phyloP scores from a whole-genome alignment of 805 yeast species.

The Isabelozyma pseudorhagii region DNA sequence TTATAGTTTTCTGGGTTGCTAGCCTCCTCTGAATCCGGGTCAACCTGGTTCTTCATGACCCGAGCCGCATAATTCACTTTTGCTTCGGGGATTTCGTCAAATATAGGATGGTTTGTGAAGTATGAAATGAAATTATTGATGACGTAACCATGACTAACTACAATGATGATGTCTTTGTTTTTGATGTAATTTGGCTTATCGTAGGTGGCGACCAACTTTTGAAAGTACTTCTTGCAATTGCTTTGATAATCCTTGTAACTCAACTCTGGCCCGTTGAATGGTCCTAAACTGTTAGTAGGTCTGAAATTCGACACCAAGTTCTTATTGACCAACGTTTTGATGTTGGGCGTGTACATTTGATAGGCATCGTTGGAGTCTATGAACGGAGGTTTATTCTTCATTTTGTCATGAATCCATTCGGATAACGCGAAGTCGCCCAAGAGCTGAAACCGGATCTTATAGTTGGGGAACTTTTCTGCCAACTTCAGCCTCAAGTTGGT shows the following conservation, averaged over 20 bases:
- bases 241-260: constrained; percentile 37
- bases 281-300: constrained; percentile 41
- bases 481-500: constrained; percentile 22
- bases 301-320: constrained; percentile 36
- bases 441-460: constrained; percentile 33
- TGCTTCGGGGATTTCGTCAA: constrained; percentile 43
- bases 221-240: constrained; percentile 36
- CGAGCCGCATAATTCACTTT: constrained; percentile 30
- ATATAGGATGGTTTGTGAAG: constrained; percentile 42
- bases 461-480: constrained; percentile 21
- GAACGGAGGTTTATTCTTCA: constrained; percentile 41
- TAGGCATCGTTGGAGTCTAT: constrained; percentile 43
- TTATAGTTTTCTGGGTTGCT: constrained; percentile 14
- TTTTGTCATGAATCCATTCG: constrained; percentile 45
- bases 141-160: constrained; percentile 41
- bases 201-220: constrained; percentile 40
- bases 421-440: constrained; percentile 43
- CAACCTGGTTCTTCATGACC: constrained; percentile 7
- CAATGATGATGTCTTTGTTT: constrained; percentile 33
- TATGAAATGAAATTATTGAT: constrained; percentile 36
- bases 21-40: constrained; percentile 3
- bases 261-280: constrained; percentile 39
- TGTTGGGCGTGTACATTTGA: constrained; percentile 43
- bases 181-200: constrained; percentile 30
- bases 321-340: constrained; percentile 31